Base-by-base conservation (phyloP, 2,329 filamentous ascomycete genomes). In the Aureobasidium sp. region DNA sequence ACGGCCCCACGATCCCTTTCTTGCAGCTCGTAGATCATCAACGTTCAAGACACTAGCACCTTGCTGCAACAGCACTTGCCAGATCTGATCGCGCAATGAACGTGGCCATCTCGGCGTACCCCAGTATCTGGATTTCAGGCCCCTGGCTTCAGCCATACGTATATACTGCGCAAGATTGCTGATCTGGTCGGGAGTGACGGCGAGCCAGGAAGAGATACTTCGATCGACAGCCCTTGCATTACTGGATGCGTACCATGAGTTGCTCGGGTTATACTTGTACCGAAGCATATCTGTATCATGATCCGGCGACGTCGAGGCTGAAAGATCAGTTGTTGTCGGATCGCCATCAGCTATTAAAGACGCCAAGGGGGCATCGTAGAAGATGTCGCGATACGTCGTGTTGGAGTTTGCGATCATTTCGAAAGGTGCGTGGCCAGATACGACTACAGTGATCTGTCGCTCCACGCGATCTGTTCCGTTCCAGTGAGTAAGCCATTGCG, bases 401-500 rank as follows among this genome's bases (percentile, higher is more conserved):
- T 58, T 47, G 11, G 27, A 20, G 9, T 42, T 9, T 22, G 76
- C 73, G 37, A 83, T 68, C 39, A 78, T 69, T 47, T 80, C 74
- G 66, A 77, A 82, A 0, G 80, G 80, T 0, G 80, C 77, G 64
- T 82, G 79, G 5, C 81, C 81, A 0, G 81, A 82, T 44, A 77
- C 80, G 14, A 84, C 80, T 6, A 83, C 73, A 0, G 80, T 83
- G 51, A 84, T 70, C 0, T 81, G 78, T 1, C 80, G 45, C 22
- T 76, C 66, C 9, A 77, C 64, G 2, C 75, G 67, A 6, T 69
- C 67, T 1, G 67, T 70, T 34, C 80, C 81, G 67, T 83, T 75
- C 68, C 76, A 82, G 67, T 81, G 75, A 3, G 78, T 79, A 0
- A 84, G 73, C 64, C 82, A 83, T 45, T 76, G 76, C 45, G 75